A percentile compares a stretch with the other conserved stretches of the same genome.
Evolutionary conservation across 1,139 yeast genomes (phyloP).

Genomic region (Taphrina sp.): DNA sequence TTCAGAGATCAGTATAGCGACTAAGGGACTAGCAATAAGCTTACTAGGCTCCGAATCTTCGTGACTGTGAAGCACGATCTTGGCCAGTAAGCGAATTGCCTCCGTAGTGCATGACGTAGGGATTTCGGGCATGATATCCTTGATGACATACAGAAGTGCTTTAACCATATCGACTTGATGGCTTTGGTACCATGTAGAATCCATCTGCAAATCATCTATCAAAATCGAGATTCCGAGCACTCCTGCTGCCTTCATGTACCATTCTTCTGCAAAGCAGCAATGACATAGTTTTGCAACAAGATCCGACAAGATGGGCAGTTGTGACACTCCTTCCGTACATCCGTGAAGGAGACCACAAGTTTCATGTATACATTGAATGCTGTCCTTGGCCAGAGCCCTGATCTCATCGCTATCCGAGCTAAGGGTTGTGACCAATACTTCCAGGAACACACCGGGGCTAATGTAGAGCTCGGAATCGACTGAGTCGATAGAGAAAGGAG

Average conservation of each 20-base stretch:
- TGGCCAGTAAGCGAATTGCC: slow-evolving; percentile 66
- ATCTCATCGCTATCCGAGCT: slow-evolving; percentile 74
- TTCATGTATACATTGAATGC: slow-evolving; percentile 52
- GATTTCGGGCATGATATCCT: slow-evolving; percentile 87
- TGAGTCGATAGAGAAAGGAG: slow-evolving; percentile 72
- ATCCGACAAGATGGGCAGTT: slow-evolving; percentile 71
- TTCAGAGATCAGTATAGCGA: slow-evolving; percentile 75
- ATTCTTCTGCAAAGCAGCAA: slow-evolving; percentile 84
- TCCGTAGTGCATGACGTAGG: slow-evolving; percentile 73
- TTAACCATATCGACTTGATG: slow-evolving; percentile 83
- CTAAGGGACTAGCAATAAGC: slow-evolving; percentile 42
- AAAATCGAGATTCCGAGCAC: slow-evolving; percentile 75
- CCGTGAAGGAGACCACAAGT: slow-evolving; percentile 71
- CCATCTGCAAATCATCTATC: slow-evolving; percentile 64
- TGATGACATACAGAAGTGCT: slow-evolving; percentile 80
- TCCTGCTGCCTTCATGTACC: slow-evolving; percentile 84
- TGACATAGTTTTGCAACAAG: slow-evolving; percentile 83
- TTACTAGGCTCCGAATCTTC: slow-evolving; percentile 40
- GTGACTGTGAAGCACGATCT: slow-evolving; percentile 63
- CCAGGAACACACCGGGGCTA: slow-evolving; percentile 67
- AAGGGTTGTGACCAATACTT: slow-evolving; percentile 74
- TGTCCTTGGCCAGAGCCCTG: slow-evolving; percentile 65
- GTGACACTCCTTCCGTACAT: slow-evolving; percentile 59
- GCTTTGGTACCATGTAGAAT: slow-evolving; percentile 68
- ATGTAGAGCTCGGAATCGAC: slow-evolving; percentile 73